These are phyloP conservation scores for Ganoderma meredithae DNA, from an alignment of 1,284 basidiomycete genomes.

Conservation along the genomic window DNA sequence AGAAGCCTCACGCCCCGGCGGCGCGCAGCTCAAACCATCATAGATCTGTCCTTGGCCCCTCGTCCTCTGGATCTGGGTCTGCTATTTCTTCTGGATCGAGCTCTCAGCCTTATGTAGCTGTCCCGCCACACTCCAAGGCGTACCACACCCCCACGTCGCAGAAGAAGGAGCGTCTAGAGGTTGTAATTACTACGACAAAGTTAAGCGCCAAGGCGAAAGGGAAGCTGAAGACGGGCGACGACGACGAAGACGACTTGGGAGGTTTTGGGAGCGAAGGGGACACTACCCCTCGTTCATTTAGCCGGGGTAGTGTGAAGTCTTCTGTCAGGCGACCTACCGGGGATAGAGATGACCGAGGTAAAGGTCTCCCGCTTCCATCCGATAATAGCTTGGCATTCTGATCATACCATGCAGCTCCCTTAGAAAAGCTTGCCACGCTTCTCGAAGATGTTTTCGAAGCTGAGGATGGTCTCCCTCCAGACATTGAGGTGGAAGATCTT, in stretches of 20 bases:
- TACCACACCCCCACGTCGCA: conserved; percentile 55
- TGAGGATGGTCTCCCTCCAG: conserved; percentile 80
- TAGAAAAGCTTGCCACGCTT: conserved; percentile 75
- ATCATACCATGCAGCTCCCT: conserved; percentile 55
- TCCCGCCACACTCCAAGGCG: conserved; percentile 55
- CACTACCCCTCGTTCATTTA: conserved; percentile 38
- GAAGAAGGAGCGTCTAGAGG: conserved; percentile 27
- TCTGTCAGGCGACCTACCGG: conserved; percentile 65
- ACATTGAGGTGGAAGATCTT: conserved; percentile 62
- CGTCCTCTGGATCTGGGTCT: conserved; percentile 3
- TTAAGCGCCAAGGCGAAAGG: conserved; percentile 35
- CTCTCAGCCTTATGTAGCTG: conserved; percentile 62
- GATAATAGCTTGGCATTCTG: conserved; percentile 14
- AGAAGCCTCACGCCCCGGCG: conserved; percentile 19
- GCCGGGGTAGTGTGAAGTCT: conserved; percentile 42
- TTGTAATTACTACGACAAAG: conserved; percentile 28
- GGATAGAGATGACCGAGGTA: conserved; percentile 80
- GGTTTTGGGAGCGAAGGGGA: conserved; percentile 67
- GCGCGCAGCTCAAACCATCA: conserved; percentile 25
- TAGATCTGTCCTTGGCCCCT: conserved; percentile 2
- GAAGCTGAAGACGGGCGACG: conserved; percentile 42
- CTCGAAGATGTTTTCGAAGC: conserved; percentile 92
- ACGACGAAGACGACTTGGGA: conserved; percentile 58
- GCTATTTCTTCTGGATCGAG: conserved; percentile 22
- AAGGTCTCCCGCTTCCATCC: conserved; percentile 25